Conservation (phyloP, 441 rosid genomes). For the Pelargonium cotyledonis region DNA sequence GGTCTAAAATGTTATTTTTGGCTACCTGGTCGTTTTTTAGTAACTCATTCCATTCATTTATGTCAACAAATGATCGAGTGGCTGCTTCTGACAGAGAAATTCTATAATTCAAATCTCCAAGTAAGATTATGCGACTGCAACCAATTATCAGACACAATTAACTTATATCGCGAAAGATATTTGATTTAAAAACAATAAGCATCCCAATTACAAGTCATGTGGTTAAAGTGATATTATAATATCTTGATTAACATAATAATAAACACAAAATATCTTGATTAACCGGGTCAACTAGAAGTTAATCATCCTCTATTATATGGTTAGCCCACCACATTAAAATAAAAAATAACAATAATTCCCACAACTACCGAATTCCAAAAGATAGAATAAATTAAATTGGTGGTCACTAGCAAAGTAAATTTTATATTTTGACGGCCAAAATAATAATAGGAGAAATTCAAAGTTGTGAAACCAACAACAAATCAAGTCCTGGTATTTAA, state of each 20-base stretch:
- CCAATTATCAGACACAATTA: conserved; percentile 17
- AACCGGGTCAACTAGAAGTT: conserved; percentile 2
- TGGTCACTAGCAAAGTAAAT: conserved; percentile 14
- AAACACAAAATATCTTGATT: conserved; percentile 3
- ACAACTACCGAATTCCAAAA: conserved; percentile 17
- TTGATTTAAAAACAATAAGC: neutral
- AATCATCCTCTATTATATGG: conserved; percentile 2
- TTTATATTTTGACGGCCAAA: conserved; percentile 18
- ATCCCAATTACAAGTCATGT: neutral
- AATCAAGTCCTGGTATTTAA: neutral
- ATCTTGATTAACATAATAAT: neutral
- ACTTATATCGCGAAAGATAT: conserved; percentile 20
- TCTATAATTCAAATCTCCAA: conserved; percentile 90
- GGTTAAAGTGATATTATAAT: neutral
- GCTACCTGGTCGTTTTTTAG: conserved; percentile 74
- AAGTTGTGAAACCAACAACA: conserved; percentile 20
- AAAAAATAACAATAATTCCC: conserved; percentile 1
- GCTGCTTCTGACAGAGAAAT: conserved; percentile 64
- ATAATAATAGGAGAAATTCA: conserved; percentile 19
- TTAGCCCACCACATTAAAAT: conserved; percentile 7
- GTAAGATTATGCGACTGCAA: conserved; percentile 58
- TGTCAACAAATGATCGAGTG: conserved; percentile 48
- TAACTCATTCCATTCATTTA: conserved; percentile 51
- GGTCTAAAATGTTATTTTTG: neutral
- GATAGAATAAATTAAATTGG: conserved; percentile 6